Base-by-base conservation (phyloP, 805 yeast genomes). In the Myxozyma geophila region DNA sequence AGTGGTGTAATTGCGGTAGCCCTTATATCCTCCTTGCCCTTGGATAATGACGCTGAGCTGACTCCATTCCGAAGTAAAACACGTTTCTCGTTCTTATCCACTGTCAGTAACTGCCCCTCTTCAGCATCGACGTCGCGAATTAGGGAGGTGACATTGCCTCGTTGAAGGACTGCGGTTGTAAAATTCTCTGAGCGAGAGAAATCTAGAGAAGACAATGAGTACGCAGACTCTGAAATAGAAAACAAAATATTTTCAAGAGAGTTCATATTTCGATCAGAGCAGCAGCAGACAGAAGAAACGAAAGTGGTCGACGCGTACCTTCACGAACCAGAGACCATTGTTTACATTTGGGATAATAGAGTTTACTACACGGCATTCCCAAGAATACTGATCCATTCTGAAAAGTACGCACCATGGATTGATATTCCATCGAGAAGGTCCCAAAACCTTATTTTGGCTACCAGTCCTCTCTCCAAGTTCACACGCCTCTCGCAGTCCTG, bases 91-190 rank as follows among this genome's bases (percentile, higher is more conserved):
- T 9, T 40, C 21, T 17, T 13, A 35, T 53, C 67, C 23, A 63
- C 43, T 33, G 59, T 59, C 17, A 68, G 53, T n/a, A 68, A 40
- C 43, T 53, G 53, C 17, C 37, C 55, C 57, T 68, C 71, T 17
- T 61, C 64, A 17, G 61, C 46, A 41, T 68, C 66, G 43, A 71
- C 64, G 53, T 70, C 73, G 4, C 73, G 67, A 36, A 70, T 69
- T 19, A 70, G 60, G 17, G 67, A 54, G 43, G 72, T 70, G 35
- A 70, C 59, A 28, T 48, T 60, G 15, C 66, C 67, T n/a, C 58
- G 59, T 15, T 53, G 56, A 15, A 70, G 63, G 35, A 69, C 66
- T 15, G 72, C 71, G 37, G 65, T 64, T 28, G 71, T 70, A 54
- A 68, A 69, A 43, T 57, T 57, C 43, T 67, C 69, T n/a, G 68